Evolutionary conservation across 1,284 basidiomycete genomes (phyloP), one percentile per base, ranked within the genome.

Genomic region (Apiotrichum porosum): DNA sequence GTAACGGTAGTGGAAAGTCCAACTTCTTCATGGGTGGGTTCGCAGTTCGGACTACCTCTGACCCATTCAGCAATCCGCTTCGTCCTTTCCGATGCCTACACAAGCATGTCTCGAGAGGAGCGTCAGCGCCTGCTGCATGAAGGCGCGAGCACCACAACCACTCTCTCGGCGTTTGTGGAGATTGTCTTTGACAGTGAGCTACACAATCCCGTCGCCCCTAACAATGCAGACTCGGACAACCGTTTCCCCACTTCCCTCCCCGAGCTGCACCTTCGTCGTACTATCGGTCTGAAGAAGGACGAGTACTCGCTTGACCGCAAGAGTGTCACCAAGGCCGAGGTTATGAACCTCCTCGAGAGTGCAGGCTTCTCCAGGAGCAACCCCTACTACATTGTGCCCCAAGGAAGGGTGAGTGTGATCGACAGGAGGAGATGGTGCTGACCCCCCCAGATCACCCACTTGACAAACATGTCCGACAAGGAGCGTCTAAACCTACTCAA

Each of bases 311-410:
- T 98, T 37, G 95, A 99, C 75, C 85, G 88, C 75, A 97, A 97
- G 76, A 66, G 63, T 32, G 87, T 88, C 0, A 89, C 84, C 71
- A 97, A 97, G 72, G 92, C 91, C 6, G 95, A 99, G 62, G 90
- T 99, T 21, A 93, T 94, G 88, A 93, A 88, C 65, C 77, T 97
- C 17, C 80, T 97, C 23, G 92, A 97, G 71, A 88, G 84, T 61
- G 95, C 95, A 0, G 94, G 95, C 3, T 99, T 99, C 76, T 92
- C 88, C 70, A 86, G 90, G 67, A 88, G 87, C 31, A 98, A 98
- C 64, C 95, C 95, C 0, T 99, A 98, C 74, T 99, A 98, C 67
- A 99, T 99, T 56, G 94, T 98, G 0, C 94, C 94, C 0, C 94
- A 98, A 77, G 94, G 94, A 51, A 79, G 94, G 47, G 91, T 93